phyloP scores from a whole-genome alignment of 106 monocot genomes.

The Ottelia alismoides region DNA sequence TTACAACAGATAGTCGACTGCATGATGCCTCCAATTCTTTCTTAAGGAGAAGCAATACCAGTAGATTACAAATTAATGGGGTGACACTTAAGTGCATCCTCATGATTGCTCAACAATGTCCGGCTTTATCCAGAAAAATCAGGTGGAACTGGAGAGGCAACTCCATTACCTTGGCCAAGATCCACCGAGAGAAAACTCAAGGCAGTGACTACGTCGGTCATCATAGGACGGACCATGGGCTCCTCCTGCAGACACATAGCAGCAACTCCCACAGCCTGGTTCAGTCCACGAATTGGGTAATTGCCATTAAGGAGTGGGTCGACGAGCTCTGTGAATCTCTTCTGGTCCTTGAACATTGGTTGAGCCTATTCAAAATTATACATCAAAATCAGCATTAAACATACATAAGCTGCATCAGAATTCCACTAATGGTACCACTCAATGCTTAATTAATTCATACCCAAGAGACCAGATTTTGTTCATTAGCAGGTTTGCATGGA shows the following conservation, averaged over 20 bases:
- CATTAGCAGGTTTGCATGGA: constrained; percentile 22
- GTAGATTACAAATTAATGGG: too few species aligned
- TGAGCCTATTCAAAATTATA: constrained; percentile 19
- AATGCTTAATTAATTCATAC: constrained; percentile 11
- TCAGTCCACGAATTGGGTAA: constrained; percentile 36
- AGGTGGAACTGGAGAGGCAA: too few species aligned
- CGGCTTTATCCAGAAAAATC: too few species aligned
- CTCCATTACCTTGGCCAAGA: too few species aligned
- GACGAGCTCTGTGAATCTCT: constrained; percentile 51
- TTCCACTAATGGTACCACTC: neutral
- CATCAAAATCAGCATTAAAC: too few species aligned
- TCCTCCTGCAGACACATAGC: constrained; percentile 92
- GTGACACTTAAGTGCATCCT: too few species aligned
- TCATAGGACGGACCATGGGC: constrained; percentile 52
- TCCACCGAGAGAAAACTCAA: constrained; percentile 51
- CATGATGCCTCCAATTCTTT: too few species aligned
- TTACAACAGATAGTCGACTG: too few species aligned
- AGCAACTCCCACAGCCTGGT: constrained; percentile 53
- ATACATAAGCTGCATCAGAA: neutral
- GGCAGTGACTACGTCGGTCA: constrained; percentile 63
- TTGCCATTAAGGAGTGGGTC: constrained; percentile 40
- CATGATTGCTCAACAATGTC: too few species aligned
- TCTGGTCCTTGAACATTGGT: constrained; percentile 66
- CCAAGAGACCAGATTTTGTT: constrained; percentile 58
- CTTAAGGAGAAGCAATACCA: too few species aligned